A percentile compares a stretch with the other conserved stretches of the same genome.
These are phyloP conservation scores for Eucalyptus tenuipes DNA, from an alignment of 345 rosid species.

Conservation along the genomic window DNA sequence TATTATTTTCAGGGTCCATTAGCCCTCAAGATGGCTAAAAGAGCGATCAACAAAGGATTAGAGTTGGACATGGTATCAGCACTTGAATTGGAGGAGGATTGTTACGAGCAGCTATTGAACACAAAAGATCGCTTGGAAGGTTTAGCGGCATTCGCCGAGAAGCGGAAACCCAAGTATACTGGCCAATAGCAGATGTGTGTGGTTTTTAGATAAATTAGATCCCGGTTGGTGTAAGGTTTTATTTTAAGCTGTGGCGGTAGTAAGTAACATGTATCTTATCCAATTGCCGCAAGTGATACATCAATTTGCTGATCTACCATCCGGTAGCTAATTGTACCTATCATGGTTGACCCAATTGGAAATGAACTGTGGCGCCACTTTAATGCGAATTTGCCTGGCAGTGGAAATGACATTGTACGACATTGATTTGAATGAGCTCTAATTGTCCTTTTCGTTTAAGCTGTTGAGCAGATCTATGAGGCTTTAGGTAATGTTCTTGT, in stretches of 20 bases:
- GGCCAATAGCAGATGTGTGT: constrained; percentile 20
- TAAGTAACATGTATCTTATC: not conserved
- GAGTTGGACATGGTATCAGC: constrained; percentile 46
- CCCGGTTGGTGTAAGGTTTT: not conserved
- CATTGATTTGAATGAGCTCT: not conserved
- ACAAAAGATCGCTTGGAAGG: constrained; percentile 84
- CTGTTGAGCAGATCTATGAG: not conserved
- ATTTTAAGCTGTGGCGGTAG: not conserved
- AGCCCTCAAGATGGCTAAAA: constrained; percentile 76
- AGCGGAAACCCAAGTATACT: constrained; percentile 57
- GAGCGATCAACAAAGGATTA: constrained; percentile 59
- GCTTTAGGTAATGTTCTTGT: not conserved
- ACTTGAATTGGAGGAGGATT: constrained; percentile 66
- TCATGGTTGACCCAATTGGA: not conserved
- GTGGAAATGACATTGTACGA: not conserved
- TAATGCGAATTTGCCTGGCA: not conserved
- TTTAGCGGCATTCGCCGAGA: constrained; percentile 84
- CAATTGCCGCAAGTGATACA: not conserved
- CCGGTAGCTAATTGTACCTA: not conserved
- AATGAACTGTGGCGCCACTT: not conserved
- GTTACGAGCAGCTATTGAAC: constrained; percentile 45
- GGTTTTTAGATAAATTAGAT: not conserved
- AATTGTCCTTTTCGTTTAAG: not conserved
- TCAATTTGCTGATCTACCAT: not conserved
- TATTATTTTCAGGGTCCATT: constrained; percentile 41